These are phyloP conservation scores for Phialocephala sp. DNA, from an alignment of 2,329 filamentous ascomycete species.

Conservation along the genomic window DNA sequence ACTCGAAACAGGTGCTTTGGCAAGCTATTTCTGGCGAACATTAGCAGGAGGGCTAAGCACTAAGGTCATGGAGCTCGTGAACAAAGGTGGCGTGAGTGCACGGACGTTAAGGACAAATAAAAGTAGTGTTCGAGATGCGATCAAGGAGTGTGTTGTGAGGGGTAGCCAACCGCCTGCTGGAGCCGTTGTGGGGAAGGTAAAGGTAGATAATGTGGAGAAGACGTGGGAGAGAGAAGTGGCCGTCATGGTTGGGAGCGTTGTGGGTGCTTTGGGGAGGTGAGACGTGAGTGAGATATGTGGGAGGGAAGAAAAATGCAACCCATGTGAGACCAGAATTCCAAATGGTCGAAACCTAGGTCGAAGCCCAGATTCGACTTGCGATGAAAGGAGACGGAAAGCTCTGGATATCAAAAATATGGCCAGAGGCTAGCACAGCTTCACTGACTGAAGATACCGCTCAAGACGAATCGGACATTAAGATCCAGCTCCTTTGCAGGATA, in stretches of 20 bases:
- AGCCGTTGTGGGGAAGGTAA: slow-evolving; percentile 62
- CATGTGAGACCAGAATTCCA: background rate
- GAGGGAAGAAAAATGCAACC: background rate
- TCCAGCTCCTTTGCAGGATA: background rate
- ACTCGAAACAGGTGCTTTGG: slow-evolving; percentile 86
- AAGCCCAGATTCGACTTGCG: background rate
- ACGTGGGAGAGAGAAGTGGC: slow-evolving; percentile 91
- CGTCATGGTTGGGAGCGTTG: slow-evolving; percentile 89
- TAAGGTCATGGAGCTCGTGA: slow-evolving; percentile 83
- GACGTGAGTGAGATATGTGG: background rate
- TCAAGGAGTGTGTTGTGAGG: slow-evolving; percentile 81
- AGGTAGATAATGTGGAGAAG: slow-evolving; percentile 62
- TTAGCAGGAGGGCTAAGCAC: slow-evolving; percentile 78
- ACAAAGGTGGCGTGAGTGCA: slow-evolving; percentile 81
- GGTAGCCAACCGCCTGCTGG: slow-evolving; percentile 73
- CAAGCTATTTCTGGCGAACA: slow-evolving; percentile 92
- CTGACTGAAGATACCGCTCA: background rate
- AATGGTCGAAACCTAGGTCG: background rate
- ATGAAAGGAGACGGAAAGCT: background rate
- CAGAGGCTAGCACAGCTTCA: background rate
- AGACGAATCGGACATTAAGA: background rate
- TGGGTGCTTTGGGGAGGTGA: slow-evolving; percentile 48
- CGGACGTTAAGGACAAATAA: slow-evolving; percentile 80
- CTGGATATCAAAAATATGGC: background rate
- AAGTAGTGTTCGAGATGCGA: slow-evolving; percentile 74